These are phyloP conservation scores for Pseudocercospora pini-densiflorae DNA, from an alignment of 2,329 filamentous ascomycete species.

Conservation along the genomic window DNA sequence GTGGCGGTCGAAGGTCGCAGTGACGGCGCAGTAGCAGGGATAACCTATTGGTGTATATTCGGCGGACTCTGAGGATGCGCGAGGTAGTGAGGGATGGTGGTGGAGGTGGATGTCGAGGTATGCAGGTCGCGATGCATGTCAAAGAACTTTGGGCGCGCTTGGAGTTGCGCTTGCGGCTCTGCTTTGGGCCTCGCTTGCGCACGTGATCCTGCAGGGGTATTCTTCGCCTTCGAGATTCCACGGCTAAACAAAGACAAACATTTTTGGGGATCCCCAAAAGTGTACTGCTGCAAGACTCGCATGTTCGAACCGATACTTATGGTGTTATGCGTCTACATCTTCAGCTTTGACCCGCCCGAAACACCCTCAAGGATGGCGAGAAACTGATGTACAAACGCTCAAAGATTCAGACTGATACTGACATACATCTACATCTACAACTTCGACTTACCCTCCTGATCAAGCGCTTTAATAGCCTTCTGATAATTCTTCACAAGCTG, in stretches of 20 bases:
- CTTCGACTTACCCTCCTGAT: constrained; percentile 48
- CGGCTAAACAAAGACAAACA: no score
- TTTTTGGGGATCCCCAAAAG: no score
- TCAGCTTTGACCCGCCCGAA: neutral
- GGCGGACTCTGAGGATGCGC: neutral
- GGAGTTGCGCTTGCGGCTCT: neutral
- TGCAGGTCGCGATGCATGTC: neutral
- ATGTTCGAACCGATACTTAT: no score
- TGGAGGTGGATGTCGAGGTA: constrained; percentile 12
- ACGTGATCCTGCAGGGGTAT: neutral
- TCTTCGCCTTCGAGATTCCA: no score
- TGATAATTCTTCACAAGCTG: constrained; percentile 72
- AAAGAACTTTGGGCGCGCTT: constrained; percentile 3
- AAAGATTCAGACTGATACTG: neutral
- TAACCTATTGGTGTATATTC: neutral
- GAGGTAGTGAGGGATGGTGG: neutral
- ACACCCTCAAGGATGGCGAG: no score
- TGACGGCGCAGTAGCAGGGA: neutral
- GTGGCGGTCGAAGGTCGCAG: neutral
- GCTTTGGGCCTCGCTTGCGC: neutral
- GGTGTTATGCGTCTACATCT: no score
- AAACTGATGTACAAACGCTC: neutral
- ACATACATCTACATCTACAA: constrained; percentile 37
- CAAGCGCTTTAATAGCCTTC: constrained; percentile 59
- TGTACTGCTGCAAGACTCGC: no score